Percentiles rank a stretch among this genome's conserved stretches.
Evolutionary conservation across 106 monocot species (phyloP).

Genomic region (Apostasia ramifera): DNA sequence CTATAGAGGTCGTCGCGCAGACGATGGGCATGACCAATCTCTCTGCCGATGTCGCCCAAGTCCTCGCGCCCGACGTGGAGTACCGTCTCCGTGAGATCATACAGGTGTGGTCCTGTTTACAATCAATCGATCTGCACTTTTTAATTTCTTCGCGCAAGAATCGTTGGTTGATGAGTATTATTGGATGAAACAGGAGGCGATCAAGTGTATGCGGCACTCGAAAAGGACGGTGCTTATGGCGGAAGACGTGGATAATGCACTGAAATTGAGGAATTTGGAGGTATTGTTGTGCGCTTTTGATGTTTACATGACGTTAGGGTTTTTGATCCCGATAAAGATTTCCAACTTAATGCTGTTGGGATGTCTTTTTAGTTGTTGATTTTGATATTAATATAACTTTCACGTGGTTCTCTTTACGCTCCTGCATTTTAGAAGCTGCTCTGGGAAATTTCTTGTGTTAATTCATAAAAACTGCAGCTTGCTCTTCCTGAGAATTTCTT

Average conservation of each 20-base stretch:
- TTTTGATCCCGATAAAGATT: not conserved
- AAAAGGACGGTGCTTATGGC: conserved; percentile 76
- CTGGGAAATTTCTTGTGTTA: too few species aligned
- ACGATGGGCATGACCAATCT: conserved; percentile 82
- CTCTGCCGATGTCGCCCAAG: conserved; percentile 69
- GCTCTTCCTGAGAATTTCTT: too few species aligned
- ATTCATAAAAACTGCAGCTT: too few species aligned
- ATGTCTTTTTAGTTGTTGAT: not conserved
- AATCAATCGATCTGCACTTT: too few species aligned
- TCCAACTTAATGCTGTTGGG: not conserved
- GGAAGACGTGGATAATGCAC: conserved; percentile 94
- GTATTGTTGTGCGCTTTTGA: conserved; percentile 12
- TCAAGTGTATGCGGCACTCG: conserved; percentile 97
- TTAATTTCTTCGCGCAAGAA: too few species aligned
- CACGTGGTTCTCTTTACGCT: not conserved
- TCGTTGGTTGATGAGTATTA: not conserved
- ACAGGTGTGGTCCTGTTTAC: conserved; percentile 39
- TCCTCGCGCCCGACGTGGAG: conserved; percentile 92
- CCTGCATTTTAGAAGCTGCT: not conserved
- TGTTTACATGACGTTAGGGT: not conserved
- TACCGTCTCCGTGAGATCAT: conserved; percentile 98
- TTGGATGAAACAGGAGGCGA: conserved; percentile 51
- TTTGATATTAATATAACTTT: not conserved
- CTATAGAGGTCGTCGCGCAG: conserved; percentile 93
- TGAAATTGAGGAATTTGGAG: conserved; percentile 84